Conservation (phyloP, 148 eudicot genomes). For the Rhododendron griersonianum region DNA sequence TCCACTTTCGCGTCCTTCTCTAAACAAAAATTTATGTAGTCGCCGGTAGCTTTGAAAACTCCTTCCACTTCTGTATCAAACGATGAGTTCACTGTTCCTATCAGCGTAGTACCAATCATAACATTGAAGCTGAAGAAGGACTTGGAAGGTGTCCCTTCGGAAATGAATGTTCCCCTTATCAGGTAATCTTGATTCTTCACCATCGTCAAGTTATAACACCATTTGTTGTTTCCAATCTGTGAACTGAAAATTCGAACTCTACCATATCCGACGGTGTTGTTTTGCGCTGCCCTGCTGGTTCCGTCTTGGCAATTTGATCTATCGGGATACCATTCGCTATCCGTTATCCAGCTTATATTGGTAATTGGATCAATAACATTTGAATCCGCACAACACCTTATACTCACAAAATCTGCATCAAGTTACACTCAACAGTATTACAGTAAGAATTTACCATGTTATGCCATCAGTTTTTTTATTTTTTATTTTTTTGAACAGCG, state of each 20-base stretch:
- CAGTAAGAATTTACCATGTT: background rate
- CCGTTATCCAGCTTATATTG: constrained; percentile 26
- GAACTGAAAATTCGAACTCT: constrained; percentile 28
- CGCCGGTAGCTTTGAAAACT: constrained; percentile 21
- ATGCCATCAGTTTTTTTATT: no score
- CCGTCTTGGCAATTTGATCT: constrained; percentile 21
- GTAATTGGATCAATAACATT: constrained; percentile 21
- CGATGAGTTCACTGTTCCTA: constrained; percentile 24
- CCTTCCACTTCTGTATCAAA: constrained; percentile 24
- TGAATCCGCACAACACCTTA: constrained; percentile 26
- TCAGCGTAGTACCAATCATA: constrained; percentile 16
- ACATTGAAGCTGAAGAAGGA: constrained; percentile 19
- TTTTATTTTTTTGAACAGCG: no score
- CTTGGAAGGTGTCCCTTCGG: constrained; percentile 6
- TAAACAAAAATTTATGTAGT: constrained; percentile 29
- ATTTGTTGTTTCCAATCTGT: constrained; percentile 13
- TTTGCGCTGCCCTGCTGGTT: background rate
- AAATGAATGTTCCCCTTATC: constrained; percentile 35
- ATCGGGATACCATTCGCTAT: constrained; percentile 31
- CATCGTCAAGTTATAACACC: constrained; percentile 36
- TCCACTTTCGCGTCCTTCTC: background rate
- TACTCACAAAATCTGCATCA: constrained; percentile 30
- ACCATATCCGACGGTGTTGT: background rate
- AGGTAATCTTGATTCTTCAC: constrained; percentile 29
- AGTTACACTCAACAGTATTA: background rate